Base-by-base conservation (phyloP, 2,329 filamentous ascomycete species). In the Diaporthe amygdali region DNA sequence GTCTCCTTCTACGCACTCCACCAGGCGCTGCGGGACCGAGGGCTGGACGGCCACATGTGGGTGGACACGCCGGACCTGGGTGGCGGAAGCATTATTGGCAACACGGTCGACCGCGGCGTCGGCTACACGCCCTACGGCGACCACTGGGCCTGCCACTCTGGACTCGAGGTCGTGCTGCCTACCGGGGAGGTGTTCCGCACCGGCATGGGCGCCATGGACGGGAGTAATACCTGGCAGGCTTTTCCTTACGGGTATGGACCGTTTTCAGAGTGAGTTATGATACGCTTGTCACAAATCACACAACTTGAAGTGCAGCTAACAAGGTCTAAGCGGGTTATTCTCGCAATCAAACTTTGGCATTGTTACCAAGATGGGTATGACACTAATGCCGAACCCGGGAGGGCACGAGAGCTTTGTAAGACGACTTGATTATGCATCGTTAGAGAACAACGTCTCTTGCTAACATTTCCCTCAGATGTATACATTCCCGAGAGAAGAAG, bases 331-430 rank as follows among this genome's bases (percentile, higher is more conserved):
- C 74, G 83, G 84, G 2, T 81, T 87, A 1, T 88, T 88, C 74
- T 81, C 84, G 0, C 85, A 88, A 73, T 84, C 82, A 1, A 87
- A 87, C 64, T 82, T 85, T 12, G 85, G 85, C 14, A 84, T 88
- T 30, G 85, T 87, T 2, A 86, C 84, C 4, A 87, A 88, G 77
- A 86, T 88, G 80, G 86, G 86, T 0, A 82, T 88, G 74, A 77
- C 77, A 78, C 79, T 89, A 41, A 88, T 89, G 87, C 83, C 84
- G 1, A 86, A 87, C 55, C 85, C 85, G 0, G 85, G 82, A 12
- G 85, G 84, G 1, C 84, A 85, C 71, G 84, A 87, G 63, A 78
- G 78, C 61, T 81, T 79, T 68, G 78, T 82, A 73, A 77, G 78
- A 27, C 5, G 3, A 7, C 14, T 12, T 47, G 10, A 39, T 32